A percentile compares a stretch with the other conserved stretches of the same genome.
These are phyloP conservation scores for Scheffersomyces coipomensis DNA, from an alignment of 805 yeast species.

Conservation along the genomic window DNA sequence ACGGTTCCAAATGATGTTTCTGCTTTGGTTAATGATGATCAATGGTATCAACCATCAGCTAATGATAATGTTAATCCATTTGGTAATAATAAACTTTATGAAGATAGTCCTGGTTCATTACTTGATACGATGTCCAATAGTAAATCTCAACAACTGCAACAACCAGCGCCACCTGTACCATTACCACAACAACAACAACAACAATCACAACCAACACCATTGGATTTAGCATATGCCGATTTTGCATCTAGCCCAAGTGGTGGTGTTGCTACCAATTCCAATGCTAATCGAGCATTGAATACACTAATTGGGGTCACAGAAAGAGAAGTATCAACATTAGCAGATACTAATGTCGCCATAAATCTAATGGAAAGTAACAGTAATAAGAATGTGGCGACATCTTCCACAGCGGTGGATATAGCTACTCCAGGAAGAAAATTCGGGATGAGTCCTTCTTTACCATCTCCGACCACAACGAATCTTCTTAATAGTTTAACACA, in stretches of 20 bases:
- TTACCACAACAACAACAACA: too few species aligned
- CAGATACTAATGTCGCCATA: neutral
- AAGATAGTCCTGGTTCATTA: neutral
- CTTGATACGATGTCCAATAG: neutral
- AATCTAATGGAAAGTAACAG: neutral
- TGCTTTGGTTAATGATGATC: neutral
- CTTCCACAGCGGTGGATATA: neutral
- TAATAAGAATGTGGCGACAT: too few species aligned
- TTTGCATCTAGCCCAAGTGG: too few species aligned
- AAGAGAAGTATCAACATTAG: neutral
- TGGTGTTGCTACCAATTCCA: neutral
- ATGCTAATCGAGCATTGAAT: neutral
- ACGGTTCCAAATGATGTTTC: neutral
- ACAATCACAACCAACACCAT: neutral
- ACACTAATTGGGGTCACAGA: neutral
- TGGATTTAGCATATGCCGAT: neutral
- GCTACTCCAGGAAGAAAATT: neutral
- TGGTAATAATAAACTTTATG: neutral
- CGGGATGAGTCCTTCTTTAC: neutral
- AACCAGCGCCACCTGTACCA: too few species aligned
- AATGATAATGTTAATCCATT: neutral
- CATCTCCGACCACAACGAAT: neutral
- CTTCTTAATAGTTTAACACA: neutral
- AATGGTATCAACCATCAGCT: conserved; percentile 4
- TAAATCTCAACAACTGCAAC: neutral